Evolutionary conservation across 2,329 filamentous ascomycete genomes (phyloP).

Genomic region (Penicillium sp.): DNA sequence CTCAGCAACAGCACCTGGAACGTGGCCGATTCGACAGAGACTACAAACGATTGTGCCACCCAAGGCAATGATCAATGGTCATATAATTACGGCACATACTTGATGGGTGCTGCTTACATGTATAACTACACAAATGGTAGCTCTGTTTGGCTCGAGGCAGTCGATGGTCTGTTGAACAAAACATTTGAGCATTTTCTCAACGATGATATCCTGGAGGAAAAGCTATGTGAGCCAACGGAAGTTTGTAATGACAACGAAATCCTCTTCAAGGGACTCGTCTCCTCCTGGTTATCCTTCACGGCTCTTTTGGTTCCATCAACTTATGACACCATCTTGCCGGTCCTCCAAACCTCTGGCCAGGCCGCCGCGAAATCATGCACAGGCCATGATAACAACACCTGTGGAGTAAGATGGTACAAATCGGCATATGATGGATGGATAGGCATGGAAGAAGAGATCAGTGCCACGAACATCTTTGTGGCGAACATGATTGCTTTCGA

Average conservation of each 20-base stretch:
- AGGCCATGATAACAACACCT: constrained; percentile 52
- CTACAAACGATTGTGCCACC: constrained; percentile 55
- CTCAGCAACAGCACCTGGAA: constrained; percentile 60
- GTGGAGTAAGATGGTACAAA: constrained; percentile 64
- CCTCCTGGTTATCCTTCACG: constrained; percentile 63
- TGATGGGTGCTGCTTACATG: constrained; percentile 64
- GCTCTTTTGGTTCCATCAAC: constrained; percentile 65
- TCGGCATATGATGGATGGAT: constrained; percentile 56
- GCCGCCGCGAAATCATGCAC: constrained; percentile 65
- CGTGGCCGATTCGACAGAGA: constrained; percentile 65
- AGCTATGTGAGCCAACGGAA: constrained; percentile 61
- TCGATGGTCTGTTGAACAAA: constrained; percentile 57
- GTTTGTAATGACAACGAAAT: constrained; percentile 58
- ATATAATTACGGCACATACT: constrained; percentile 63
- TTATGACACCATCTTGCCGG: constrained; percentile 54
- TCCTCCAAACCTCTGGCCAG: constrained; percentile 58
- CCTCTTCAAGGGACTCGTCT: constrained; percentile 73
- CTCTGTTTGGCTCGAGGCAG: constrained; percentile 55
- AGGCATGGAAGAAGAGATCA: constrained; percentile 70
- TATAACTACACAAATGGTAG: constrained; percentile 63
- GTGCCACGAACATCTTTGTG: constrained; percentile 63
- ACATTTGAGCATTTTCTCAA: constrained; percentile 51
- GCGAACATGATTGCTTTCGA: constrained; percentile 54
- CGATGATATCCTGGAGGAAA: constrained; percentile 47
- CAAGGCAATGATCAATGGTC: constrained; percentile 66